These are phyloP conservation scores for Bipolaris cookei DNA, from an alignment of 2,329 filamentous ascomycete genomes.

Conservation along the genomic window DNA sequence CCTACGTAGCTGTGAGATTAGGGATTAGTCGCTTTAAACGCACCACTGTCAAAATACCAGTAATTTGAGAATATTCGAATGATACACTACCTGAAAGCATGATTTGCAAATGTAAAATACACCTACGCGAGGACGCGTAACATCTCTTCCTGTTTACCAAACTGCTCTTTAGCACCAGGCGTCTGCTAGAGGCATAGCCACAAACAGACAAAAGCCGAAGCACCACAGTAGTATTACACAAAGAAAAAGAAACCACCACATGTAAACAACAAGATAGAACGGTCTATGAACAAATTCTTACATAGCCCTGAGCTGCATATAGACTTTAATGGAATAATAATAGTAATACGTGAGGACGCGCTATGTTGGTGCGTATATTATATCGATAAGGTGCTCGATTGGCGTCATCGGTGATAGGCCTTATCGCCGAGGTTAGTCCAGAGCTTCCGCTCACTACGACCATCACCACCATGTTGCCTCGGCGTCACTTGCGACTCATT, in stretches of 20 bases:
- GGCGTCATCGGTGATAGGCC: conserved; percentile 14
- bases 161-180: no score
- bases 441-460: conserved; percentile 11
- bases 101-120: neutral
- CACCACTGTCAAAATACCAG: neutral
- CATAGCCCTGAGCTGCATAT: no score
- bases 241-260: no score
- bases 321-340: no score
- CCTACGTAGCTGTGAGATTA: neutral
- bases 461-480: conserved; percentile 13
- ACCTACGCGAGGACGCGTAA: no score
- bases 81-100: neutral
- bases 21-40: neutral
- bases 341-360: no score
- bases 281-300: no score
- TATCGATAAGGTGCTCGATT: conserved; percentile 14
- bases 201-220: no score
- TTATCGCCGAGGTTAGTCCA: conserved; percentile 15
- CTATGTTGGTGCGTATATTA: neutral
- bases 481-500: conserved; percentile 6
- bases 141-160: no score
- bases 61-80: neutral
- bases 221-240: no score
- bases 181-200: no score
- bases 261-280: no score